A percentile compares a stretch with the other conserved stretches of the same genome.
These are phyloP conservation scores for Firmiana major DNA, from an alignment of 345 rosid species.

Conservation along the genomic window DNA sequence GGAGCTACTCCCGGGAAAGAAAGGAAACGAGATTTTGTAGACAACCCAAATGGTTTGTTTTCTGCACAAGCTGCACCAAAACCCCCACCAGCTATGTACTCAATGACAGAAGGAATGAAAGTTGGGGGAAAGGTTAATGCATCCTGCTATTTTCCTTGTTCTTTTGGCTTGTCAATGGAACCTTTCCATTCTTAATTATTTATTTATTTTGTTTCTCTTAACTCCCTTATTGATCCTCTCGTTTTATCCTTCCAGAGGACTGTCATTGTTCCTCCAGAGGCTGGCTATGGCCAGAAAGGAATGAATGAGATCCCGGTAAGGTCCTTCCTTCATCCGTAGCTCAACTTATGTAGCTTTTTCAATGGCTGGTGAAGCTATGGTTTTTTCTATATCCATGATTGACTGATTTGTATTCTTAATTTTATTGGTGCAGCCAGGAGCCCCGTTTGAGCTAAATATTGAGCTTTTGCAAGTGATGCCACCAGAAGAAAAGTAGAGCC, in stretches of 20 bases:
- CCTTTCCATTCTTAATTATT: neutral
- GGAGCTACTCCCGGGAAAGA: slow-evolving; percentile 87
- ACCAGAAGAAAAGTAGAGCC: slow-evolving; percentile 19
- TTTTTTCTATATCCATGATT: neutral
- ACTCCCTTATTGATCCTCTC: neutral
- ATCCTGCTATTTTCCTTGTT: neutral
- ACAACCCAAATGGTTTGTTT: slow-evolving; percentile 87
- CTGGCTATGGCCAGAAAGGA: slow-evolving; percentile 77
- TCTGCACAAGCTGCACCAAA: slow-evolving; percentile 98
- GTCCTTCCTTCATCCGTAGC: neutral
- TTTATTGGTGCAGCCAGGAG: slow-evolving; percentile 76
- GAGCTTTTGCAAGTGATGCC: slow-evolving; percentile 71
- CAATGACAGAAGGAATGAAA: slow-evolving; percentile 73
- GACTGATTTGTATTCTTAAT: neutral
- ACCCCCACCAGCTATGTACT: slow-evolving; percentile 91
- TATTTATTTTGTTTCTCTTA: too few relatives aligned
- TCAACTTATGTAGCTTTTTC: too few relatives aligned
- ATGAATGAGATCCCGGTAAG: slow-evolving; percentile 89
- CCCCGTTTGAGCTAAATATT: slow-evolving; percentile 67
- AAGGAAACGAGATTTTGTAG: slow-evolving; percentile 81
- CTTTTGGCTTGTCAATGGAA: neutral
- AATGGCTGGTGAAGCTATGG: neutral
- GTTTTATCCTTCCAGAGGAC: slow-evolving; percentile 53
- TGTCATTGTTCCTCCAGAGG: slow-evolving; percentile 80
- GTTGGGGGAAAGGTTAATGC: slow-evolving; percentile 76